Evolutionary conservation across 192 early-diverging fungal genomes (phyloP), one percentile per base, ranked within the genome.

Genomic region (Entophlyctis luteolus): DNA sequence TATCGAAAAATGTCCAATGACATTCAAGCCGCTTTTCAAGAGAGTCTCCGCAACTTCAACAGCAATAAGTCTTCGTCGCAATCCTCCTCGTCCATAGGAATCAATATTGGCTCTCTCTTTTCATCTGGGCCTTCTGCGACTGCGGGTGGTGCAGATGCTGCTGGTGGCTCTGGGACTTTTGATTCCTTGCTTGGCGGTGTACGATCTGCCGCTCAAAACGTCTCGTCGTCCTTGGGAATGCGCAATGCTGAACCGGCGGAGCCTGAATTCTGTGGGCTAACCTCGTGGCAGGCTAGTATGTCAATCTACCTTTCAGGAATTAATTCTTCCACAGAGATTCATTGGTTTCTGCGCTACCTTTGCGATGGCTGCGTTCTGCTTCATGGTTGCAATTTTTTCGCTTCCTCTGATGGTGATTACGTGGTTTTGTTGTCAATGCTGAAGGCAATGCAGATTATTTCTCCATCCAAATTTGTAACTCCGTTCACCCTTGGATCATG

Each of bases 381-480:
- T 80, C 73, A 59, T 75, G 53, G 69, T 80, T 0, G 46, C 79
- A 12, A 65, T 78, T 27, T 76, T 81, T 48, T 73, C 75, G 1
- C 55, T 81, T 2, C 76, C 76, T 0, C 39, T 78, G 33, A 53
- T 77, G 59, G 71, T 67, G 25, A 10, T 20, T 12, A 53, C 18
- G 23, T 1, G 1, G 18, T 47, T 47, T 22, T 47, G 45, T n/a
- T n/a, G 18, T 47, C 18, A 22, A 2, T 16, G 18, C n/a, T n/a
- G n/a, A n/a, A n/a, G n/a, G n/a, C n/a, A n/a, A 6, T 10, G 12
- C 50, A 66, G 63, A 55, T 66, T 32, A 33, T 78, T 0, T 65
- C 65, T 28, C 79, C 79, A 20, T 59, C 71, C 8, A 81, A 81
- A 38, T 81, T 81, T 52, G 79, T 77, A 18, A 76, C 76, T 2